These are phyloP conservation scores for Penicillium lagena DNA, from an alignment of 495 filamentous ascomycete species.

Conservation along the genomic window DNA sequence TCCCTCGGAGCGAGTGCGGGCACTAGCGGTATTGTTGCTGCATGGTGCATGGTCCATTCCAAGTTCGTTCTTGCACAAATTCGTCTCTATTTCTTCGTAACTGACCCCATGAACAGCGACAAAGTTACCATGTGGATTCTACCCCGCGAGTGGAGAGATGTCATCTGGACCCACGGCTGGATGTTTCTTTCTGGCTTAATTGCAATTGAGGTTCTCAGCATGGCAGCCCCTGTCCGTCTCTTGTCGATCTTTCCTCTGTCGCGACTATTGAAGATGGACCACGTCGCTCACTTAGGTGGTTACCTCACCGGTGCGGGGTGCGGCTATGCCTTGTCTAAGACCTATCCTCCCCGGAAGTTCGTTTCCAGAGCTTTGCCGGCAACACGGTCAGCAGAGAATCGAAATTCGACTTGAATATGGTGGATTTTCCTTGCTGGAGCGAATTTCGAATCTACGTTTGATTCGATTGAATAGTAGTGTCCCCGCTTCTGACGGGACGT, in stretches of 20 bases:
- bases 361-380: too few relatives aligned
- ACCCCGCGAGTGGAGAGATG: slow-evolving; percentile 29
- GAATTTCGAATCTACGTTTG: too few relatives aligned
- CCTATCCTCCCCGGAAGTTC: too few relatives aligned
- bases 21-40: slow-evolving; percentile 58
- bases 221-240: slow-evolving; percentile 21
- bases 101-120: slow-evolving; percentile 19
- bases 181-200: slow-evolving; percentile 31
- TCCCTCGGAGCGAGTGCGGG: slow-evolving; percentile 72
- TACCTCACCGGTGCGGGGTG: slow-evolving; percentile 44
- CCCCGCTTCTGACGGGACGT: too few relatives aligned
- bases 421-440: too few relatives aligned
- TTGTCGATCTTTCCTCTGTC: slow-evolving; percentile 16
- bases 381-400: too few relatives aligned
- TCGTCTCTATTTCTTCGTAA: neutral
- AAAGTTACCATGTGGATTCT: slow-evolving; percentile 37
- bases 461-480: too few relatives aligned
- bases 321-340: slow-evolving; percentile 11
- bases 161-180: slow-evolving; percentile 28
- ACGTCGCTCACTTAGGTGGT: slow-evolving; percentile 70
- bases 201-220: slow-evolving; percentile 29
- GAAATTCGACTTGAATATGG: too few relatives aligned
- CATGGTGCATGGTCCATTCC: slow-evolving; percentile 61
- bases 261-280: slow-evolving; percentile 44
- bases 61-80: slow-evolving; percentile 16